Base-by-base conservation (phyloP, 2,329 filamentous ascomycete genomes). In the Penicillium sp. region DNA sequence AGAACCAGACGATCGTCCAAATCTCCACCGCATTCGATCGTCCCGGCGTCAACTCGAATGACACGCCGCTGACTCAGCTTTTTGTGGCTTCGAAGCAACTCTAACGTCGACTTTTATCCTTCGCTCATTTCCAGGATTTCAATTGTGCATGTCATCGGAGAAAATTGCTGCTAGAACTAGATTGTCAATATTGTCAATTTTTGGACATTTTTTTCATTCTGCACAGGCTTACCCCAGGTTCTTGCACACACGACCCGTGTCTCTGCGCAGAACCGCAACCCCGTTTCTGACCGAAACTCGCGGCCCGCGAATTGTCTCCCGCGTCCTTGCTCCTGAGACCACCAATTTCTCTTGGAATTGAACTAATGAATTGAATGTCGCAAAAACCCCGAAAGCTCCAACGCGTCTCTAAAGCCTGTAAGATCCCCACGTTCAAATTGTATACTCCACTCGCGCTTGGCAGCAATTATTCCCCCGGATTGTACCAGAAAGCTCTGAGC, bases 321-420 rank as follows among this genome's bases (percentile, higher is more conserved):
- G 50, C 43, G 13, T 20, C 45, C 44, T 42, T 50, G 44, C 50
- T 39, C 29, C 20, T 49, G 14, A 18, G 10, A 20, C 38, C 40
- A 43, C 40, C 32, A 35, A n/a, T 26, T 18, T 43, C n/a, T 22
- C 16, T 52, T 58, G 55, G 56, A 35, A 57, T 58, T 58, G 55
- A 61, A 38, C 26, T 48, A 34, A 55, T 52, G 54, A 53, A 50
- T 57, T 66, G 61, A 59, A 66, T 66, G 64, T 65, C 64, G 60
- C 59, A 62, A 58, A 61, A 62, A 65, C 64, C 64, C 35, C 63
- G 64, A 57, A 66, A 66, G 49, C 64, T 66, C 8, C 64, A 65
- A 56, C 64, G 64, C 47, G 62, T 66, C 59, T 66, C 64, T 31
- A 66, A 66, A 55, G 64, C 64, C 56, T 66, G 64, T 66, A 63